Base-by-base conservation (phyloP, 192 early-diverging fungal genomes). In the Dispira simplex region DNA sequence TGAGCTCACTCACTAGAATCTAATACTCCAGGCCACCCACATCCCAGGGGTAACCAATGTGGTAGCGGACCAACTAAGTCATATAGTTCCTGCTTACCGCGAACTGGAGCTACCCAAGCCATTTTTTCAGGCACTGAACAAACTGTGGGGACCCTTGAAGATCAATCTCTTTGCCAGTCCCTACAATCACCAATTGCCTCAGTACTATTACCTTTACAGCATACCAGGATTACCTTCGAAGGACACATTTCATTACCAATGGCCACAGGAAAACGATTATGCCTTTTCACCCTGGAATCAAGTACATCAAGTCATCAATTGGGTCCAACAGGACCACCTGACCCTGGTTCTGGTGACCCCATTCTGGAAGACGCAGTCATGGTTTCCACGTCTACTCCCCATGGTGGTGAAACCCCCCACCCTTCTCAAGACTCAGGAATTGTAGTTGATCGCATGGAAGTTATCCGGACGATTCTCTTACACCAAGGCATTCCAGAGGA, bases 151-250 rank as follows among this genome's bases (percentile, higher is more conserved):
- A 18, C 46, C 46, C 11, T 18, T 47, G 46, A 47, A 18, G 46
- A 47, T 47, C 46, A 47, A 47, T 47, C 46, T 47, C 18, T 47
- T 47, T 47, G 46, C 46, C 46, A 47, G 46, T 47, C 46, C 46
- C 18, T 18, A 13, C 46, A 47, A 47, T 47, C 46, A 47, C 18
- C 18, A 47, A 47, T 18, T 47, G 11, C 46, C 46, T 18, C 46
- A 47, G 46, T 47, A 47, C 18, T 47, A 47, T 47, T 47, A 47
- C 46, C 46, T 47, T 18, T 47, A 47, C 18, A 11, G 12, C 46
- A 11, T 13, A 11, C 46, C 11, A 18, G 12, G 18, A 18, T 13
- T 13, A 47, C 46, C 46, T 47, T 47, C 46, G 18, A 47, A 47
- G 46, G 46, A 47, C 46, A 47, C 46, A 47, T 47, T 47, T 47